Conservation (phyloP, 2,329 filamentous ascomycete genomes). For the Aspergillus tamarii region DNA sequence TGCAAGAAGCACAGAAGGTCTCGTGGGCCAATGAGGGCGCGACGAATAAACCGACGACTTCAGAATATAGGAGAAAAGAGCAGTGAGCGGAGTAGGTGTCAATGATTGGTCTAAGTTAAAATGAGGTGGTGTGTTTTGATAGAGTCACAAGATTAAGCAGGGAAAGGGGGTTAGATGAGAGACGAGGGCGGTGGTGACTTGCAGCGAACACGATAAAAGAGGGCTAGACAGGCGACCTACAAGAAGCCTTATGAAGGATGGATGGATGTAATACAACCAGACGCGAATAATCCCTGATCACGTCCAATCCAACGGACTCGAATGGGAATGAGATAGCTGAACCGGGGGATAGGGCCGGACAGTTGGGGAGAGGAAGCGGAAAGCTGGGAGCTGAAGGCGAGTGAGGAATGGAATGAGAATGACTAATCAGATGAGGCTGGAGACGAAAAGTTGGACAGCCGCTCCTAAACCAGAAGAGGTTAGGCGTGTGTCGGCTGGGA, state of each 20-base stretch:
- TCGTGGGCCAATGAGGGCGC: constrained; percentile 24
- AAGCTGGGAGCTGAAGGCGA: background rate
- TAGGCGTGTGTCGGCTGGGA: background rate
- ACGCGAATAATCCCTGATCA: constrained; percentile 20
- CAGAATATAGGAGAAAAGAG: constrained; percentile 17
- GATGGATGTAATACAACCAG: constrained; percentile 14
- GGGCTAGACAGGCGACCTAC: constrained; percentile 45
- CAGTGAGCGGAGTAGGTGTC: constrained; percentile 13
- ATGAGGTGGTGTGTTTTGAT: constrained; percentile 19
- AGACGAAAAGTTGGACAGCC: constrained; percentile 6
- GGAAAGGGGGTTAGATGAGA: constrained; percentile 21
- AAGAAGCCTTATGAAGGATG: constrained; percentile 41
- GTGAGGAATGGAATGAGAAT: constrained; percentile 3
- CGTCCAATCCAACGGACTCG: constrained; percentile 21
- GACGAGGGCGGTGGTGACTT: constrained; percentile 21
- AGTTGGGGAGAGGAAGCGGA: constrained; percentile 12
- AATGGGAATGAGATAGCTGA: constrained; percentile 18
- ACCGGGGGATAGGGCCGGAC: constrained; percentile 12
- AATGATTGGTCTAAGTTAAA: constrained; percentile 14
- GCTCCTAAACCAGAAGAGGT: background rate
- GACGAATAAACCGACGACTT: constrained; percentile 21
- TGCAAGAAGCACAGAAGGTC: constrained; percentile 14
- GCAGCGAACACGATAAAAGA: constrained; percentile 24
- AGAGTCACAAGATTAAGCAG: constrained; percentile 23
- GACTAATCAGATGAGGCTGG: constrained; percentile 7